phyloP scores from a whole-genome alignment of 306 rosid species.

The Senna tora region DNA sequence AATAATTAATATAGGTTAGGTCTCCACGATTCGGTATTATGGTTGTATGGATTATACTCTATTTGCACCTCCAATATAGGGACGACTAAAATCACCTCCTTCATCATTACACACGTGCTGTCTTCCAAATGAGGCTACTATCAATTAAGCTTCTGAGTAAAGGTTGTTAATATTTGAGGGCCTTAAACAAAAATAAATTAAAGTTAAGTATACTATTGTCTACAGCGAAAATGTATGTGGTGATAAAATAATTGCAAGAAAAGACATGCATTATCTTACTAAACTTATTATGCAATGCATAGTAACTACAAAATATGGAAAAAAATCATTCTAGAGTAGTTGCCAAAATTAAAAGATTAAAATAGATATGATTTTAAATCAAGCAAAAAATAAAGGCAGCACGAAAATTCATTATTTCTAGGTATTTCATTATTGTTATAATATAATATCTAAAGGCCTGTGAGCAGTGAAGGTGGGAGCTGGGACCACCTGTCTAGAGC shows the following conservation, averaged over 20 bases:
- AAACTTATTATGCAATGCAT: background rate
- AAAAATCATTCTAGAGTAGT: background rate
- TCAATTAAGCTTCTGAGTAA: slow-evolving; percentile 45
- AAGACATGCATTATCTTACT: background rate
- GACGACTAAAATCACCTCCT: slow-evolving; percentile 26
- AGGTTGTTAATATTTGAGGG: background rate
- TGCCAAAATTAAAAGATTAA: background rate
- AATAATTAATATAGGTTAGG: slow-evolving; percentile 22
- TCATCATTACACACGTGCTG: slow-evolving; percentile 54
- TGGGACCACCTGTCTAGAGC: too few species aligned
- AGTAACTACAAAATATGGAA: background rate
- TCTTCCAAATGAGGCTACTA: slow-evolving; percentile 41
- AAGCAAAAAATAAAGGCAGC: background rate
- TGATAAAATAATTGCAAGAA: background rate
- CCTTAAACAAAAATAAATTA: background rate
- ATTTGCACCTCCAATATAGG: slow-evolving; percentile 39
- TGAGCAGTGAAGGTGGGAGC: too few species aligned
- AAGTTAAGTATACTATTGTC: too few species aligned
- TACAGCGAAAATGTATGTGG: background rate
- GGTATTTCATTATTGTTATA: background rate
- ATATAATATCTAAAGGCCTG: background rate
- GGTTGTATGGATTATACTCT: slow-evolving; percentile 1
- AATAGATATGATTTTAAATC: background rate
- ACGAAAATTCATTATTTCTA: background rate
- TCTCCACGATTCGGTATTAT: slow-evolving; percentile 36